phyloP scores from a whole-genome alignment of 1,139 yeast genomes.

The Torulaspora pretoriensis region DNA sequence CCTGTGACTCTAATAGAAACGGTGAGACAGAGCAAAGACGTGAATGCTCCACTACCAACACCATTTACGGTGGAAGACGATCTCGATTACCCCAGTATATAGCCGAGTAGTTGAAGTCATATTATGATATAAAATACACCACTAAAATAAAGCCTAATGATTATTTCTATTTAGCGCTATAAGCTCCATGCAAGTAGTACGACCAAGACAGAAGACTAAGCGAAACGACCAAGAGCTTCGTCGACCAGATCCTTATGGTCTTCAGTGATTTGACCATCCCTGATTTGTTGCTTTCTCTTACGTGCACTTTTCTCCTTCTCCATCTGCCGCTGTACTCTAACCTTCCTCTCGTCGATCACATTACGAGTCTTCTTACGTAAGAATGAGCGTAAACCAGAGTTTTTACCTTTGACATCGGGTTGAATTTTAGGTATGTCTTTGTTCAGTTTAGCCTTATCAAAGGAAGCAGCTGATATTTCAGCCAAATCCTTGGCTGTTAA shows the following conservation, averaged over 20 bases:
- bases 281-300: conserved; percentile 47
- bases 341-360: conserved; percentile 81
- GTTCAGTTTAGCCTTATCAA: conserved; percentile 39
- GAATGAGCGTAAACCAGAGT: conserved; percentile 76
- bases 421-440: conserved; percentile 45
- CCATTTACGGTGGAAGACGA: conserved; percentile 52
- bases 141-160: conserved; percentile 2
- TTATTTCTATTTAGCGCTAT: background rate
- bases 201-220: conserved; percentile 8
- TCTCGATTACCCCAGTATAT: conserved; percentile 27
- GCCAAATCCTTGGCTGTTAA: conserved; percentile 58
- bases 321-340: conserved; percentile 75
- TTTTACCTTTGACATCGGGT: conserved; percentile 70
- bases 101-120: conserved; percentile 7
- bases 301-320: conserved; percentile 71
- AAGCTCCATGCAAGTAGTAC: background rate
- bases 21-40: conserved; percentile 72
- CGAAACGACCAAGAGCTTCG: conserved; percentile 36
- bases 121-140: conserved; percentile 1
- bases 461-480: conserved; percentile 43
- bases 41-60: conserved; percentile 88
- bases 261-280: conserved; percentile 47
- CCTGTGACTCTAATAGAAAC: conserved; percentile 72
- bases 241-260: conserved; percentile 36
- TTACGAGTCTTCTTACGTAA: conserved; percentile 81